Conservation (phyloP, 208 protist species). For the Porcisia hertigi region DNA sequence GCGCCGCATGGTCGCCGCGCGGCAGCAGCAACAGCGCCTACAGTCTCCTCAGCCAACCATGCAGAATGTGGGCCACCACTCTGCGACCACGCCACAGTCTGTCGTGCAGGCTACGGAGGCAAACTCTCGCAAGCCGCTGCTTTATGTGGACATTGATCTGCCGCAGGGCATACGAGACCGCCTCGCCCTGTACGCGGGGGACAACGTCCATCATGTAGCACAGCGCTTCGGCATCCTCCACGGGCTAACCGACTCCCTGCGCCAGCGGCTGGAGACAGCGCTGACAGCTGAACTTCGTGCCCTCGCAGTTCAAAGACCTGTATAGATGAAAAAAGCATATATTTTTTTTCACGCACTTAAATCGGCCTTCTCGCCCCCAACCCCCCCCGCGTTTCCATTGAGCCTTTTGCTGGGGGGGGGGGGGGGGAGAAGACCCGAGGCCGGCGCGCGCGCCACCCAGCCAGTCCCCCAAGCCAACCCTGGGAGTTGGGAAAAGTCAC, state of each 20-base stretch:
- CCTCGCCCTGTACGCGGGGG: constrained; percentile 21
- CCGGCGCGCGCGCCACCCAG: not conserved
- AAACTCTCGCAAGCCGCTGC: constrained; percentile 9
- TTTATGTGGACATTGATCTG: constrained; percentile 32
- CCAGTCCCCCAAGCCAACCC: not conserved
- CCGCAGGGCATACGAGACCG: constrained; percentile 12
- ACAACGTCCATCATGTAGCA: constrained; percentile 13
- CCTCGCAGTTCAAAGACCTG: not conserved
- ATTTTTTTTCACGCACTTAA: not conserved
- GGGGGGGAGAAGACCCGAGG: not conserved
- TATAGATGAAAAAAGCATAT: not conserved
- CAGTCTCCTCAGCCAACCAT: not conserved
- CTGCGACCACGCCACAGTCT: not conserved
- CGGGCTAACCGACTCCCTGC: constrained; percentile 11
- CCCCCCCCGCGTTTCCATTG: not conserved
- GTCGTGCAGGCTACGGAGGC: not conserved
- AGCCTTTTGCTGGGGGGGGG: not conserved
- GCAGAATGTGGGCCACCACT: not conserved
- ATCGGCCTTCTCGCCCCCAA: not conserved
- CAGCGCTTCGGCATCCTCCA: constrained; percentile 17
- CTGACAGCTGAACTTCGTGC: constrained; percentile 13
- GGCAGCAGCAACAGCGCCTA: constrained; percentile 16
- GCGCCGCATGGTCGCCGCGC: constrained; percentile 50
- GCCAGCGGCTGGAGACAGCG: constrained; percentile 21
- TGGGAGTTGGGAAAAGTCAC: constrained; percentile 29